Percentiles rank a stretch among this genome's conserved stretches.
Evolutionary conservation across 2,329 filamentous ascomycete species (phyloP).

Genomic region (Aureobasidium musti): DNA sequence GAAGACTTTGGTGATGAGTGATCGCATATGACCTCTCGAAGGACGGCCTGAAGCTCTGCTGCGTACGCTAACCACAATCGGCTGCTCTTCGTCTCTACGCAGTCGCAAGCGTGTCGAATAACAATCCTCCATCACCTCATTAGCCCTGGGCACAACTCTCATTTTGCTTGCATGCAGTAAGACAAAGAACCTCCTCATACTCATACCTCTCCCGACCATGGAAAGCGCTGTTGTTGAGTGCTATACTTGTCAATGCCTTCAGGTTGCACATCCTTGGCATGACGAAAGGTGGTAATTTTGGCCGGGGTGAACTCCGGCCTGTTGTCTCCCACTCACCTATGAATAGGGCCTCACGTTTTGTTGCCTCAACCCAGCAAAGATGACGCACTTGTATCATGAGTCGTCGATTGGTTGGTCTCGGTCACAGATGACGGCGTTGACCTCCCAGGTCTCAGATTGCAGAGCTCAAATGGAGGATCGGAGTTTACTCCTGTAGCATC

Average conservation of each 20-base stretch:
- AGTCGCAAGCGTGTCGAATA: not conserved
- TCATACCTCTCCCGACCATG: not conserved
- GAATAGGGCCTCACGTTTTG: not conserved
- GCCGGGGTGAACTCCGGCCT: not conserved
- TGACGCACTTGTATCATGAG: too few relatives aligned
- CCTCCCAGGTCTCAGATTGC: too few relatives aligned
- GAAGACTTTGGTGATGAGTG: not conserved
- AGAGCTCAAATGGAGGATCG: not conserved
- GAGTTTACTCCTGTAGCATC: not conserved
- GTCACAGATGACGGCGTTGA: too few relatives aligned
- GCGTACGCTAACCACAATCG: not conserved
- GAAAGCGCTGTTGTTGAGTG: too few relatives aligned
- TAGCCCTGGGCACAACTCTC: not conserved
- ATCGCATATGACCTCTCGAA: too few relatives aligned
- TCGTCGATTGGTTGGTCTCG: too few relatives aligned
- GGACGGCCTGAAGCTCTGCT: not conserved
- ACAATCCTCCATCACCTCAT: not conserved
- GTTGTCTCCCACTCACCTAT: not conserved
- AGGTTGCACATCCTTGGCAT: constrained; percentile 5
- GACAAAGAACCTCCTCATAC: not conserved
- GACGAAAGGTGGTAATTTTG: not conserved
- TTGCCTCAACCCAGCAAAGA: not conserved
- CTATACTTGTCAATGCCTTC: not conserved
- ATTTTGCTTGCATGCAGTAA: not conserved
- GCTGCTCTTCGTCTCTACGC: not conserved